Percentiles rank a stretch among this genome's conserved stretches.
Conservation (phyloP, 208 protist species). For the Trypanosoma congolense region DNA sequence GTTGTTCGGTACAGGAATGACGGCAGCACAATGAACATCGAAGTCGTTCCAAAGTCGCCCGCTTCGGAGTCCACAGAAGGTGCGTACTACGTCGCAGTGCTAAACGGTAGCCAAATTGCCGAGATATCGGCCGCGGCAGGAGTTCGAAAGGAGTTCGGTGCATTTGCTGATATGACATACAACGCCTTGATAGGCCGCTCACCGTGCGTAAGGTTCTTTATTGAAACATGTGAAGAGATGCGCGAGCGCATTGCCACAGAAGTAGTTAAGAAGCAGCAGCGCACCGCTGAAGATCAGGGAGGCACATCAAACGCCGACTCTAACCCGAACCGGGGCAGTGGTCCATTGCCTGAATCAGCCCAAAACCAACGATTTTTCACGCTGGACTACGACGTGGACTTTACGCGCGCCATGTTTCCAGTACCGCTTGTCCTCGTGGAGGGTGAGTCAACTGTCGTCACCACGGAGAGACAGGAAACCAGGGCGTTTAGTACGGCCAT, state of each 20-base stretch:
- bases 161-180: constrained; percentile 75
- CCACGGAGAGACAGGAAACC: not conserved
- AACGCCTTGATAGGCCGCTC: constrained; percentile 66
- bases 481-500: not conserved
- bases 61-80: constrained; percentile 11
- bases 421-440: constrained; percentile 41
- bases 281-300: not conserved
- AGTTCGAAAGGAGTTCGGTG: constrained; percentile 61
- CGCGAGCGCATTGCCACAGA: constrained; percentile 60
- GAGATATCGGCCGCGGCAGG: constrained; percentile 65
- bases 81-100: constrained; percentile 18
- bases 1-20: constrained; percentile 43
- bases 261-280: constrained; percentile 20
- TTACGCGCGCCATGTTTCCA: constrained; percentile 79
- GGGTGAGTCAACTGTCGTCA: not conserved
- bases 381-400: constrained; percentile 84
- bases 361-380: constrained; percentile 61
- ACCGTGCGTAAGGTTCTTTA: constrained; percentile 58
- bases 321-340: not conserved
- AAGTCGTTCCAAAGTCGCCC: constrained; percentile 26
- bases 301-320: constrained; percentile 1
- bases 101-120: constrained; percentile 32
- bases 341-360: constrained; percentile 21
- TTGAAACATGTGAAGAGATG: constrained; percentile 75
- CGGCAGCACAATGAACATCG: constrained; percentile 22